Evolutionary conservation across 139 green algal species (phyloP), one percentile per base, ranked within the genome.

Genomic region (Chlamydomonas incerta): DNA sequence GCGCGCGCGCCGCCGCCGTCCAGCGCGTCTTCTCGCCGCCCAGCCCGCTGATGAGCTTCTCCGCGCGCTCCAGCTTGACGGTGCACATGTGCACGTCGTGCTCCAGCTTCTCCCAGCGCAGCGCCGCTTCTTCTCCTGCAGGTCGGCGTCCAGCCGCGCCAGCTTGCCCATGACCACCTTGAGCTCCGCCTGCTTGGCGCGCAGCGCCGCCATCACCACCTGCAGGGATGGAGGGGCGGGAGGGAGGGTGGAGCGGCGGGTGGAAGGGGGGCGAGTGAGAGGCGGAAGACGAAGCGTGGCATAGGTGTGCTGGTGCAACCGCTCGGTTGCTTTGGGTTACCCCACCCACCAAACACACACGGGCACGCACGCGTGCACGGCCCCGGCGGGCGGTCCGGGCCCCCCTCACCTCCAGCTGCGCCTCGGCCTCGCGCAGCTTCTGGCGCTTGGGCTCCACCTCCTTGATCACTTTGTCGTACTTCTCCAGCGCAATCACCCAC

Each of bases 91-190:
- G 84, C 35, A 96, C 93, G 17, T 97, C 93, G 21, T 87, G 73
- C 88, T 97, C 94, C 68, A 98, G 91, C 83, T 93, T 80, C 79
- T 93, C 91, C 86, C 93, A 93, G 82, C n/a, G n/a, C n/a, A n/a
- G n/a, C 89, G 91, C 17, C 67, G 63, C 33, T 86, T 90, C 86
- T 93, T 93, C 33, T 93, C 88, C 70, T 95, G 71, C 37, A 97
- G 91, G 85, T 97, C 89, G 34, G 89, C 92, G 68, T 98, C 94
- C 35, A 98, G 92, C 17, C 83, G 91, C 26, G 87, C 93, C 41
- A 98, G 88, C 86, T 96, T 96, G 88, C 95, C 93, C 91, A 96
- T 89, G 41, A 98, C 93, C 76, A 90, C 75, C 73, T 94, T 87
- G 28, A 98, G 93, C 87, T 95, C 91, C 41, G 89, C 93, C 80